Evolutionary conservation across 257 asterid genomes (phyloP).

Genomic region (Marsdenia floribunda): DNA sequence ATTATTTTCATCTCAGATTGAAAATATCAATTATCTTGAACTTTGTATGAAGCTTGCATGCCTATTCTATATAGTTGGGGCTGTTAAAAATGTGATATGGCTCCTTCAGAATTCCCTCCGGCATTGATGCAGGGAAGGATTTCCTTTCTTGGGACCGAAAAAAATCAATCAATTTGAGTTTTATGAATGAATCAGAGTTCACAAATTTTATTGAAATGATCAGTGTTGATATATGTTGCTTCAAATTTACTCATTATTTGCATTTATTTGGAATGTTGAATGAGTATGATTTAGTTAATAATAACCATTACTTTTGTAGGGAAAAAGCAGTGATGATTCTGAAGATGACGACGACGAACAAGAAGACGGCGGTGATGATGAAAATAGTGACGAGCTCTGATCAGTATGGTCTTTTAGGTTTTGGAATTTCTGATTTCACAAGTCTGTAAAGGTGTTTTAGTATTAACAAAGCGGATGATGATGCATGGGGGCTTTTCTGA

Average conservation of each 20-base stretch:
- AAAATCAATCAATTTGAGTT: neutral
- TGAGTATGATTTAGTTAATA: neutral
- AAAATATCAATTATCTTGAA: too few relatives aligned
- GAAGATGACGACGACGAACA: constrained; percentile 33
- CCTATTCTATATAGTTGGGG: neutral
- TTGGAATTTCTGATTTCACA: neutral
- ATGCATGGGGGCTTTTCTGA: neutral
- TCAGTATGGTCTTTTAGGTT: neutral
- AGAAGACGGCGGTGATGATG: constrained; percentile 33
- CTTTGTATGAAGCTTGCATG: neutral
- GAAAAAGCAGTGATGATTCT: constrained; percentile 48
- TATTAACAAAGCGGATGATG: neutral
- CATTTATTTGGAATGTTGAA: neutral
- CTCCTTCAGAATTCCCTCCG: neutral
- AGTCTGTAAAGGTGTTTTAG: constrained; percentile 21
- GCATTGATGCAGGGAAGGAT: neutral
- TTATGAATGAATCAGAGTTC: neutral
- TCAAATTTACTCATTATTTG: neutral
- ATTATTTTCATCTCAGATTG: neutral
- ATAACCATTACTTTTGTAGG: constrained; percentile 29
- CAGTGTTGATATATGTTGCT: too few relatives aligned
- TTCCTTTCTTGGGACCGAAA: neutral
- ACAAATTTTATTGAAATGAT: neutral
- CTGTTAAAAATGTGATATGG: too few relatives aligned
- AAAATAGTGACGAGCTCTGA: constrained; percentile 30